Evolutionary conservation across 345 rosid genomes (phyloP).

Genomic region (Clausena lansium): DNA sequence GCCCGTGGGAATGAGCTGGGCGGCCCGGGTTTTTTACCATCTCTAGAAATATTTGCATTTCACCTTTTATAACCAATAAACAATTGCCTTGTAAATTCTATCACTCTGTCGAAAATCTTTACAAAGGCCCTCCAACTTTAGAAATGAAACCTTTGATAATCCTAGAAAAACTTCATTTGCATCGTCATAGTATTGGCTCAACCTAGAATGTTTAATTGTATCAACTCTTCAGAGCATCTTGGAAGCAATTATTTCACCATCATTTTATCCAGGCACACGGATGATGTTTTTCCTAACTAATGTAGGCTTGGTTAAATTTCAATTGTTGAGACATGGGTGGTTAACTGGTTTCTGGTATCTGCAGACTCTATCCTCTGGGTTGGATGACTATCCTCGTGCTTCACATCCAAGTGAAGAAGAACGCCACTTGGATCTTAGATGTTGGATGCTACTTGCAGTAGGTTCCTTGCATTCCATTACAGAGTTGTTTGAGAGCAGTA

Average conservation of each 20-base stretch:
- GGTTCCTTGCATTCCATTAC: constrained; percentile 75
- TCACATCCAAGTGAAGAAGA: constrained; percentile 91
- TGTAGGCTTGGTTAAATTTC: not conserved
- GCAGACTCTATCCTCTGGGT: constrained; percentile 76
- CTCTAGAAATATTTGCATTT: not conserved
- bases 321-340: not conserved
- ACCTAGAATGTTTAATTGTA: not conserved
- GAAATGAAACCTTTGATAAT: not conserved
- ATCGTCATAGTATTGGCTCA: not conserved
- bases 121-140: not conserved
- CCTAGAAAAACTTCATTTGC: not conserved
- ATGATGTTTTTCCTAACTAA: not conserved
- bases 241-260: not conserved
- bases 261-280: not conserved
- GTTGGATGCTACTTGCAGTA: constrained; percentile 96
- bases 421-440: constrained; percentile 89
- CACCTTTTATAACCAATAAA: not conserved
- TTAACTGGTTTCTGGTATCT: constrained; percentile 25
- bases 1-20: too few relatives aligned
- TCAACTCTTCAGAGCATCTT: not conserved
- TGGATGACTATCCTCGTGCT: constrained; percentile 96
- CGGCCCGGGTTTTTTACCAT: too few relatives aligned
- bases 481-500: constrained; percentile 41
- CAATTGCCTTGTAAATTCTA: not conserved
- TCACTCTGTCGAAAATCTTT: not conserved